A percentile compares a stretch with the other conserved stretches of the same genome.
These are phyloP conservation scores for Begonia masoniana DNA, from an alignment of 306 rosid genomes.

Conservation along the genomic window DNA sequence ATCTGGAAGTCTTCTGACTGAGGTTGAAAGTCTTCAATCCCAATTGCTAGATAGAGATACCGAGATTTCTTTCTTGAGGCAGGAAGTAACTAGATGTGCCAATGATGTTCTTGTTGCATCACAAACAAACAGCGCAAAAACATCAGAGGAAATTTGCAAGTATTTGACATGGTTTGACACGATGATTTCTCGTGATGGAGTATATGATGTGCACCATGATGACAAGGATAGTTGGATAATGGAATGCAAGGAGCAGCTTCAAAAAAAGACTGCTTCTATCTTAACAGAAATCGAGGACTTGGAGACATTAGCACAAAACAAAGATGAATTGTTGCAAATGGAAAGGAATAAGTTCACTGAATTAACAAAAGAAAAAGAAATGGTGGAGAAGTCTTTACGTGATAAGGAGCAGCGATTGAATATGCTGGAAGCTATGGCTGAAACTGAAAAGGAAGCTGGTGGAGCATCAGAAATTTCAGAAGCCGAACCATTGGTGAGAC, in stretches of 20 bases:
- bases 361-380: constrained; percentile 41
- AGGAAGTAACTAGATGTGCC: constrained; percentile 93
- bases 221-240: constrained; percentile 30
- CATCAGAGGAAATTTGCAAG: constrained; percentile 51
- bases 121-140: constrained; percentile 48
- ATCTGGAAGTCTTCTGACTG: constrained; percentile 73
- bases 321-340: constrained; percentile 55
- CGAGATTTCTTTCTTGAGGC: constrained; percentile 93
- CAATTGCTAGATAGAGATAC: constrained; percentile 90
- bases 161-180: constrained; percentile 61
- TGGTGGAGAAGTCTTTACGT: constrained; percentile 52
- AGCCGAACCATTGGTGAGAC: constrained; percentile 80
- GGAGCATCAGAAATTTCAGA: constrained; percentile 62
- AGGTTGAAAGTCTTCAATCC: constrained; percentile 84
- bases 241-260: constrained; percentile 57
- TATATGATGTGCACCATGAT: constrained; percentile 30
- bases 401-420: constrained; percentile 60
- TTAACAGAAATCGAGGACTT: constrained; percentile 57
- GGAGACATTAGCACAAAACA: constrained; percentile 39
- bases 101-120: constrained; percentile 82
- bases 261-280: constrained; percentile 43
- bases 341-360: constrained; percentile 69
- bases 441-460: constrained; percentile 34
- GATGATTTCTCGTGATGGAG: constrained; percentile 36
- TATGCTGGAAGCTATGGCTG: constrained; percentile 69